Evolutionary conservation across 140 eudicot species (phyloP).

Genomic region (Bidens hawaiensis): DNA sequence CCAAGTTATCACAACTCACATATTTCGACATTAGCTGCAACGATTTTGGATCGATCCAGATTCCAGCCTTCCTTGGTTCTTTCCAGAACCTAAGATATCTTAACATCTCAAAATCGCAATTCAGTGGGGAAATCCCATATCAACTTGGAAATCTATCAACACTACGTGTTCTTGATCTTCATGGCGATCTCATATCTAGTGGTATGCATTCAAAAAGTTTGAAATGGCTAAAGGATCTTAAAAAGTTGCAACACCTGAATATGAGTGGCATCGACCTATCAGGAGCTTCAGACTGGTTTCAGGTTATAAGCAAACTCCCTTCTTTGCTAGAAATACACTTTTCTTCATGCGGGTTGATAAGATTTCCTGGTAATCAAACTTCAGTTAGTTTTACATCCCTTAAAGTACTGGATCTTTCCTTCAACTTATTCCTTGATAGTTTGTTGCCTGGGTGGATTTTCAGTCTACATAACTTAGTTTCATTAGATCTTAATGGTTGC

Average conservation of each 20-base stretch:
- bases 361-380: slow-evolving; percentile 10
- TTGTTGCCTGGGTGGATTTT: slow-evolving; percentile 30
- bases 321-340: slow-evolving; percentile 11
- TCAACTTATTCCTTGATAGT: background rate
- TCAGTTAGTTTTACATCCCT: slow-evolving; percentile 21
- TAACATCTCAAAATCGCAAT: slow-evolving; percentile 21
- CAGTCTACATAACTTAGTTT: background rate
- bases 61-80: slow-evolving; percentile 28
- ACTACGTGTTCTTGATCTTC: slow-evolving; percentile 13
- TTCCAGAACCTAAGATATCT: slow-evolving; percentile 20
- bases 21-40: slow-evolving; percentile 22
- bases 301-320: slow-evolving; percentile 22
- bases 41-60: slow-evolving; percentile 5
- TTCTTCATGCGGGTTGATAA: slow-evolving; percentile 7
- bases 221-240: slow-evolving; percentile 31
- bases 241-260: slow-evolving; percentile 22
- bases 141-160: slow-evolving; percentile 27
- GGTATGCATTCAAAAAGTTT: slow-evolving; percentile 5
- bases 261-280: slow-evolving; percentile 11
- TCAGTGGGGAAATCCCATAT: slow-evolving; percentile 14
- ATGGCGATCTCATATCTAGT: background rate
- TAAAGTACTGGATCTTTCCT: slow-evolving; percentile 20
- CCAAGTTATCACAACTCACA: slow-evolving; percentile 4
- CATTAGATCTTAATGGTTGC: slow-evolving; percentile 22
- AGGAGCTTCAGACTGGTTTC: slow-evolving; percentile 23